Evolutionary conservation across 345 rosid species (phyloP).

Genomic region (Gossypium ekmanianum): DNA sequence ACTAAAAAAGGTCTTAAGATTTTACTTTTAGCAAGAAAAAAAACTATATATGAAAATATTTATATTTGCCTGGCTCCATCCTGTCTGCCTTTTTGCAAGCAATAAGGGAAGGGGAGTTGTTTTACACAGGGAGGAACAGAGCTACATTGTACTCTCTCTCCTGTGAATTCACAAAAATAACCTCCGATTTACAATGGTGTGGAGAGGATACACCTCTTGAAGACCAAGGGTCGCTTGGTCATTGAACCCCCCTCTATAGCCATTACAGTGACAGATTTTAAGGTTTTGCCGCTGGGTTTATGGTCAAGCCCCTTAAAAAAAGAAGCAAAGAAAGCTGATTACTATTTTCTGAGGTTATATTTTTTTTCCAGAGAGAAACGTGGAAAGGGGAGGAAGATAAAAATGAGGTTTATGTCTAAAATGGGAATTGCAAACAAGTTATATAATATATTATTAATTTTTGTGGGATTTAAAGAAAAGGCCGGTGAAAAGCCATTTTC

Average conservation of each 20-base stretch:
- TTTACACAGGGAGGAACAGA: slow-evolving; percentile 25
- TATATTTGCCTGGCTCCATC: slow-evolving; percentile 54
- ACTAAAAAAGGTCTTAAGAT: slow-evolving; percentile 16
- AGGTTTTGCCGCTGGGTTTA: not conserved
- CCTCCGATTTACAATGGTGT: slow-evolving; percentile 30
- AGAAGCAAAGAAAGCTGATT: not conserved
- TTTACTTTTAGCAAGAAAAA: slow-evolving; percentile 17
- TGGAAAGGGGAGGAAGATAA: not conserved
- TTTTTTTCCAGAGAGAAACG: not conserved
- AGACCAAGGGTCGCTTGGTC: slow-evolving; percentile 34
- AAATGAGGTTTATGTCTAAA: not conserved
- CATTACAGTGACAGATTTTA: not conserved
- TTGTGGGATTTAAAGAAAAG: not conserved
- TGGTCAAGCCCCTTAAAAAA: not conserved
- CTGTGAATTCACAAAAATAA: slow-evolving; percentile 33
- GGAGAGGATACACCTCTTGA: not conserved
- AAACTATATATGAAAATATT: slow-evolving; percentile 9
- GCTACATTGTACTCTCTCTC: slow-evolving; percentile 32
- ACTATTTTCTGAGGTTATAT: not conserved
- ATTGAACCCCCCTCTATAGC: slow-evolving; percentile 13
- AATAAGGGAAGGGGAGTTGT: slow-evolving; percentile 19
- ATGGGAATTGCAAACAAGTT: not conserved
- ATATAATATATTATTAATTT: not conserved
- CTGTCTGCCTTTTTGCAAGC: slow-evolving; percentile 51
- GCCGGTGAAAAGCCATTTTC: not conserved